Percentiles rank a stretch among this genome's conserved stretches.
These are phyloP conservation scores for Rosa lucieae DNA, from an alignment of 306 rosid genomes.

Conservation along the genomic window DNA sequence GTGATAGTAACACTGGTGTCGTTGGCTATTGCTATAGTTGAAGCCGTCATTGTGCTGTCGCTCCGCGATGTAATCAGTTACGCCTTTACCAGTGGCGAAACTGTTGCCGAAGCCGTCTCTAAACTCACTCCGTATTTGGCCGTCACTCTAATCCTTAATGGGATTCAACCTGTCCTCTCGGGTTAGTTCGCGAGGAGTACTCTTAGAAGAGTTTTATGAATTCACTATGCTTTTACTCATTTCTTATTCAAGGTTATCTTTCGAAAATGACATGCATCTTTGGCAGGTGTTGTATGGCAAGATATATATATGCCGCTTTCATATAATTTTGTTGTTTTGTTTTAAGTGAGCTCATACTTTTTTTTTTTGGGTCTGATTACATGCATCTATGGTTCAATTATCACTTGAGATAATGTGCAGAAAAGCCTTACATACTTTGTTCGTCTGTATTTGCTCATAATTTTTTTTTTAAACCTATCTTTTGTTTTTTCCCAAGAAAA, in stretches of 20 bases:
- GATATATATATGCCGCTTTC: background rate
- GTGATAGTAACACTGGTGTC: slow-evolving; percentile 43
- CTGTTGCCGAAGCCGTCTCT: slow-evolving; percentile 58
- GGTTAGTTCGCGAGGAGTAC: slow-evolving; percentile 30
- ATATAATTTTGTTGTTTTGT: background rate
- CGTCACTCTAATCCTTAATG: slow-evolving; percentile 60
- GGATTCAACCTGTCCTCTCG: slow-evolving; percentile 70
- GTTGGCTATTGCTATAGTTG: slow-evolving; percentile 35
- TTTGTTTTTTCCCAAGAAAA: no score
- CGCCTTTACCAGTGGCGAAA: slow-evolving; percentile 56
- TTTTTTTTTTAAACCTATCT: no score
- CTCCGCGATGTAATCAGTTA: slow-evolving; percentile 65
- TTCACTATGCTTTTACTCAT: background rate
- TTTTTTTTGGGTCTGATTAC: no score
- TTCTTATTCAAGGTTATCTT: background rate
- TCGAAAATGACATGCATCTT: background rate
- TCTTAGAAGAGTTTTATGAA: background rate
- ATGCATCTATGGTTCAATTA: no score
- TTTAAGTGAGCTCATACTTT: no score
- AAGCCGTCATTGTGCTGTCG: slow-evolving; percentile 45
- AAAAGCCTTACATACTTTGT: background rate
- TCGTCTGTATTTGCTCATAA: background rate
- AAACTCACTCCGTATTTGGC: slow-evolving; percentile 60
- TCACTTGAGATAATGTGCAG: background rate
- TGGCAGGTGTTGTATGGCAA: background rate